Evolutionary conservation across 176 grass and related monocot species (phyloP), one percentile per base, ranked within the genome.

Genomic region (Avena eriantha): DNA sequence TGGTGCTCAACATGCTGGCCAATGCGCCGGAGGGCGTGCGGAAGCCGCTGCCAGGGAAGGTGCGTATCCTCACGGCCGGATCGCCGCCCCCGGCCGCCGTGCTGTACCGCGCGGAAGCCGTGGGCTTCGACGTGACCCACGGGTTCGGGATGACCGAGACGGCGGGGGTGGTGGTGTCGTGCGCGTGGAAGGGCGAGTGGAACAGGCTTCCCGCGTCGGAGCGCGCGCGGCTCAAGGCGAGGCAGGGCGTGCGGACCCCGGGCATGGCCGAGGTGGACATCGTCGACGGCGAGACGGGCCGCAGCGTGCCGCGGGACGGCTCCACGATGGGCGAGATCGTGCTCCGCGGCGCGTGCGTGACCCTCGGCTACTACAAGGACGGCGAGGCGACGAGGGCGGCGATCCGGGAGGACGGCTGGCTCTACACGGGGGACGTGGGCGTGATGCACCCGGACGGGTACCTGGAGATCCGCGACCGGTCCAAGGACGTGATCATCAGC

Each of bases 401-500:
- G 17, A 79, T 98, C 3, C 81, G 82, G 8, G 80, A 84, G 13
- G 60, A 92, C 56, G 90, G 96, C 47, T 98, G 93, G 93, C 92
- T 98, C 92, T 95, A 95, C 90, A 95, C 93, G 10, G 96, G 95
- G 33, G 96, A 98, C 88, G 88, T 95, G 0, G 93, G 88, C 0
- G 93, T 98, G 56, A 90, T 95, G 91, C 96, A 98, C 54, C 88
- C 90, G 11, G 93, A 98, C 48, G 93, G 96, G 7, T 95, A 98
- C 85, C 9, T 95, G 36, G 92, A 98, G 81, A 98, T 98, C 82
- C 90, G 91, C 8, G 96, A 98, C 80, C 66, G 96, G 21, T 98
- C 92, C n/a, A 98, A 98, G 87, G 96, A 98, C 87, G 93, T 98
- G 81, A 98, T 98, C 88, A 98, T 98, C 84, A 95, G 86, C 50